Conservation (phyloP, 2,329 filamentous ascomycete species). For the Aspergillus quadrilineatus region DNA sequence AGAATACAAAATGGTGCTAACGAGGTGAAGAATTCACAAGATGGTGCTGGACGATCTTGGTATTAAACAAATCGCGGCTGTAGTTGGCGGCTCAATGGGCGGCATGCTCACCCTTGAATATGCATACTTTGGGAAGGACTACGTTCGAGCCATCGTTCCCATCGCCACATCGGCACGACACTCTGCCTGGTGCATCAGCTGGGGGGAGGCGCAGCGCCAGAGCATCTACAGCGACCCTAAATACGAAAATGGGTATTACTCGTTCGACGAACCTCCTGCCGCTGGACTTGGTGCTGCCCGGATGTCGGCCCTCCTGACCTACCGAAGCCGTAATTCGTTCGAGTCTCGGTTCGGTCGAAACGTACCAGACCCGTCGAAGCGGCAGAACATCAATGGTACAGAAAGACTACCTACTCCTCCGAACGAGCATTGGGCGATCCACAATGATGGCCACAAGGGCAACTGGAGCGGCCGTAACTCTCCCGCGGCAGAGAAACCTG, state of each 20-base stretch:
- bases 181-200: conserved; percentile 60
- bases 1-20: conserved; percentile 5
- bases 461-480: conserved; percentile 44
- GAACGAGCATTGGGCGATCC: conserved; percentile 73
- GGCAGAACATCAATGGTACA: conserved; percentile 75
- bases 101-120: conserved; percentile 60
- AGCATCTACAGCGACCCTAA: conserved; percentile 96
- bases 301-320: conserved; percentile 94
- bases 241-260: conserved; percentile 95
- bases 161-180: conserved; percentile 58
- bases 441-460: conserved; percentile 76
- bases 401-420: conserved; percentile 61
- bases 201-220: conserved; percentile 58
- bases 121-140: conserved; percentile 69
- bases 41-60: conserved; percentile 55
- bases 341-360: conserved; percentile 94
- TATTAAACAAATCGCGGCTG: conserved; percentile 54
- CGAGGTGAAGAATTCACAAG: conserved; percentile 50
- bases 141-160: conserved; percentile 54
- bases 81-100: conserved; percentile 59
- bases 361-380: conserved; percentile 78
- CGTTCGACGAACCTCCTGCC: conserved; percentile 79
- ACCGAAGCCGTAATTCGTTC: conserved; percentile 94
- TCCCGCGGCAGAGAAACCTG: conserved; percentile 25
- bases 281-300: conserved; percentile 89